These are phyloP conservation scores for Sporothrix brunneoviolacea DNA, from an alignment of 2,329 filamentous ascomycete species.

Conservation along the genomic window DNA sequence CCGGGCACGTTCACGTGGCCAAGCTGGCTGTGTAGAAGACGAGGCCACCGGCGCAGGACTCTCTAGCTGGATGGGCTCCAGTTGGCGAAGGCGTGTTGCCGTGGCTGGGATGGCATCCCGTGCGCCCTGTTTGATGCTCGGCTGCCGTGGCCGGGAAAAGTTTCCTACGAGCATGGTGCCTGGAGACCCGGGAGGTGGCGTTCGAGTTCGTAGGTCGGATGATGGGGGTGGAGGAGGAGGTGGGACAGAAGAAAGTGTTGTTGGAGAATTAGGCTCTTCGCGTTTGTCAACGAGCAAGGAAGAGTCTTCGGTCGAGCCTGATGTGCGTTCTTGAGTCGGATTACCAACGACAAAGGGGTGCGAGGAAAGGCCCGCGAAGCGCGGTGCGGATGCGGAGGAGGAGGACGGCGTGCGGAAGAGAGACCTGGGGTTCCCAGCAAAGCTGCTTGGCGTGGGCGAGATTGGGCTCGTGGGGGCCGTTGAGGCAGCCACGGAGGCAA, in stretches of 20 bases:
- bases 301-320: constrained; percentile 12
- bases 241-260: not conserved
- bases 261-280: constrained; percentile 12
- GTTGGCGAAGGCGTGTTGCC: constrained; percentile 15
- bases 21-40: constrained; percentile 22
- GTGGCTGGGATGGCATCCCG: constrained; percentile 16
- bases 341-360: constrained; percentile 20
- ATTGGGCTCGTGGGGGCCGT: constrained; percentile 17
- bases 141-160: constrained; percentile 53
- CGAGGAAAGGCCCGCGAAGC: constrained; percentile 26
- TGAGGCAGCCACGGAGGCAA: constrained; percentile 12
- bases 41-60: constrained; percentile 2
- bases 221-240: not conserved
- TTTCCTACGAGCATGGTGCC: constrained; percentile 42
- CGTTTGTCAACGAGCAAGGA: constrained; percentile 15
- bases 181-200: constrained; percentile 12
- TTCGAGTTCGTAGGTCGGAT: constrained; percentile 3
- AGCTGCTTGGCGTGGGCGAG: constrained; percentile 7
- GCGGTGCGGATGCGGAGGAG: constrained; percentile 22
- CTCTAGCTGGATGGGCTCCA: constrained; percentile 13
- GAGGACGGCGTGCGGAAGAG: constrained; percentile 16
- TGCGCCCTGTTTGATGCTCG: constrained; percentile 40
- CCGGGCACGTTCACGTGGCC: constrained; percentile 36
- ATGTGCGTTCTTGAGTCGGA: constrained; percentile 6
- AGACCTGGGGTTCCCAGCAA: constrained; percentile 14